Conservation (phyloP, 2,329 filamentous ascomycete genomes). For the Ilyonectria mors-panacis region DNA sequence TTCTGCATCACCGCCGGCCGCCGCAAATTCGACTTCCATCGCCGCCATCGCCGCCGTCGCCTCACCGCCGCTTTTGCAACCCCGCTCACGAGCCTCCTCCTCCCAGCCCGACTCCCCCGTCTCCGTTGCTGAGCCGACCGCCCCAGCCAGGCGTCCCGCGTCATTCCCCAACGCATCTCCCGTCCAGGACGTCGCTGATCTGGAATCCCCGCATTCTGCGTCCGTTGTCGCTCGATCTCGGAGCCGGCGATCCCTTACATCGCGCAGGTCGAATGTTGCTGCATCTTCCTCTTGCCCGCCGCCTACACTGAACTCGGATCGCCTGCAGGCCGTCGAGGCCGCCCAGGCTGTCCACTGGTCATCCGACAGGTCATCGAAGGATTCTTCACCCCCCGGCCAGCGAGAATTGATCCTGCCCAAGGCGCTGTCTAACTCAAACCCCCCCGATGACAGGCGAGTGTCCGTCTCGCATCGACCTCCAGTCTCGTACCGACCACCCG, state of each 20-base stretch:
- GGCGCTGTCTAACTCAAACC: conserved; percentile 54
- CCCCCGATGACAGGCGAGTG: conserved; percentile 64
- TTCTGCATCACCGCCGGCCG: conserved; percentile 24
- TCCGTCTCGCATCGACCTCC: conserved; percentile 60
- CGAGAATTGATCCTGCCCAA: conserved; percentile 65
- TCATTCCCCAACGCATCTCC: conserved; percentile 45
- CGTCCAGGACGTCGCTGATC: conserved; percentile 34
- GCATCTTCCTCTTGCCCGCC: conserved; percentile 52
- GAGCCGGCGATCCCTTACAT: conserved; percentile 57
- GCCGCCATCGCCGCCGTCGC: conserved; percentile 6
- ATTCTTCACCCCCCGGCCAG: conserved; percentile 55
- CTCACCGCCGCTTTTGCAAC: conserved; percentile 43
- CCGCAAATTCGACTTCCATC: conserved; percentile 12
- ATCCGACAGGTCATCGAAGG: conserved; percentile 41
- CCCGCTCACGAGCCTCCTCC: conserved; percentile 53
- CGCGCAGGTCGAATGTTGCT: conserved; percentile 55
- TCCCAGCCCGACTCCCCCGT: conserved; percentile 51
- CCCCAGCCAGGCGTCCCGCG: conserved; percentile 45
- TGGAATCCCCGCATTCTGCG: conserved; percentile 43
- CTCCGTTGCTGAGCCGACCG: conserved; percentile 40
- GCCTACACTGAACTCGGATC: conserved; percentile 52
- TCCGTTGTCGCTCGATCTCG: conserved; percentile 50
- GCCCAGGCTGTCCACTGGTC: conserved; percentile 42
- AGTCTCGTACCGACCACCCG: conserved; percentile 64
- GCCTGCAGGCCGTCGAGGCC: conserved; percentile 51